These are phyloP conservation scores for Curvularia sp. DNA, from an alignment of 2,329 filamentous ascomycete species.

Conservation along the genomic window DNA sequence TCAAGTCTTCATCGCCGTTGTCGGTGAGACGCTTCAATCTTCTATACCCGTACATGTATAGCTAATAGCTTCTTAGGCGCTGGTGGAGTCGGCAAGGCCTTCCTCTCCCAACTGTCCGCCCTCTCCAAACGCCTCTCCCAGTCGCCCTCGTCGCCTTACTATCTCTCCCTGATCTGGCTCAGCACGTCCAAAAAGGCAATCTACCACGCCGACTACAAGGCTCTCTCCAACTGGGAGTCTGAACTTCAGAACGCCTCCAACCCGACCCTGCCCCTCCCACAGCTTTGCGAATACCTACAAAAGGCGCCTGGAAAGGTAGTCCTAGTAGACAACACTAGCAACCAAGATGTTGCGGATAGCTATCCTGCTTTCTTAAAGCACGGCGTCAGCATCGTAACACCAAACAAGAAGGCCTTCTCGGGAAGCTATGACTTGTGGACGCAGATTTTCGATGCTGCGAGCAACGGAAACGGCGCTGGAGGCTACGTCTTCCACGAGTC, in stretches of 20 bases:
- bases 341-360: slow-evolving; percentile 79
- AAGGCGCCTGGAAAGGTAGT: slow-evolving; percentile 79
- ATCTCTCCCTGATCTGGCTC: slow-evolving; percentile 82
- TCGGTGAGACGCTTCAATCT: slow-evolving; percentile 44
- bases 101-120: slow-evolving; percentile 79
- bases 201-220: slow-evolving; percentile 74
- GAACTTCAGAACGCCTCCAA: slow-evolving; percentile 70
- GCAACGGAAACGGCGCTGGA: slow-evolving; percentile 66
- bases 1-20: slow-evolving; percentile 58
- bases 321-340: slow-evolving; percentile 95
- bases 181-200: slow-evolving; percentile 85
- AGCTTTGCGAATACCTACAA: slow-evolving; percentile 79
- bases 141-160: slow-evolving; percentile 64
- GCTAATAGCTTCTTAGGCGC: slow-evolving; percentile 65
- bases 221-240: slow-evolving; percentile 66
- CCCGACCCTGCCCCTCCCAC: slow-evolving; percentile 69
- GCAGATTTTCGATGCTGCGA: slow-evolving; percentile 79
- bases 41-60: slow-evolving; percentile 6
- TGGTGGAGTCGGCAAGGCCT: slow-evolving; percentile 91
- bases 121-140: slow-evolving; percentile 67
- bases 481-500: slow-evolving; percentile 95
- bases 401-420: slow-evolving; percentile 98
- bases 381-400: slow-evolving; percentile 90
- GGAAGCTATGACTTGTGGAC: slow-evolving; percentile 82
- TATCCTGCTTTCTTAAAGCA: slow-evolving; percentile 83